Evolutionary conservation across 2,329 filamentous ascomycete genomes (phyloP).

Genomic region (Huntiella decipiens): DNA sequence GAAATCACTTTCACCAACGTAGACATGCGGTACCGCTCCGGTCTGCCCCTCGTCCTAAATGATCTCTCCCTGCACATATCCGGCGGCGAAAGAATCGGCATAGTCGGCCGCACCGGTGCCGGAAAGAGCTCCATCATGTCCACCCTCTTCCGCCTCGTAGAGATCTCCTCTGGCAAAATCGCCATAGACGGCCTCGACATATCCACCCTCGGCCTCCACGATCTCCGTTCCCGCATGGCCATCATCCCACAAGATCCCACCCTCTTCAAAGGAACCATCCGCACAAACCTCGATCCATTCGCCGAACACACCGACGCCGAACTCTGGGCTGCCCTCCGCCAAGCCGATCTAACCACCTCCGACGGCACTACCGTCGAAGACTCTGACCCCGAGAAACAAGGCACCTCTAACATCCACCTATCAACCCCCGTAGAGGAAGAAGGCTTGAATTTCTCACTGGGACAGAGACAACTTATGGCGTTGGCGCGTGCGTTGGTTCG

Average conservation of each 20-base stretch:
- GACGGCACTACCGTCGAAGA: constrained; percentile 11
- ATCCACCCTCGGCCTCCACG: constrained; percentile 52
- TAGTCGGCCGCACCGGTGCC: constrained; percentile 65
- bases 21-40: constrained; percentile 58
- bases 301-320: constrained; percentile 57
- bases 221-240: constrained; percentile 55
- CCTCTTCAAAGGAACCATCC: constrained; percentile 62
- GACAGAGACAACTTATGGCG: constrained; percentile 89
- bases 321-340: constrained; percentile 58
- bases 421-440: constrained; percentile 81
- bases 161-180: constrained; percentile 43
- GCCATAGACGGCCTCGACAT: constrained; percentile 51
- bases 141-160: constrained; percentile 58
- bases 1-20: constrained; percentile 61
- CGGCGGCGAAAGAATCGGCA: constrained; percentile 61
- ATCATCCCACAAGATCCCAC: constrained; percentile 79
- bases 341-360: constrained; percentile 42
- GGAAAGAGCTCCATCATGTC: constrained; percentile 75
- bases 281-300: constrained; percentile 67
- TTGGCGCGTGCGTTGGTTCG: constrained; percentile 79
- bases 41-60: constrained; percentile 53
- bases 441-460: constrained; percentile 87
- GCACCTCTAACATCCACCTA: constrained; percentile 41
- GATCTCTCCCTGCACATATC: constrained; percentile 52
- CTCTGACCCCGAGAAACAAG: constrained; percentile 12